Evolutionary conservation across 2,329 filamentous ascomycete genomes (phyloP), one percentile per base, ranked within the genome.

Genomic region (Grosmannia serpens): DNA sequence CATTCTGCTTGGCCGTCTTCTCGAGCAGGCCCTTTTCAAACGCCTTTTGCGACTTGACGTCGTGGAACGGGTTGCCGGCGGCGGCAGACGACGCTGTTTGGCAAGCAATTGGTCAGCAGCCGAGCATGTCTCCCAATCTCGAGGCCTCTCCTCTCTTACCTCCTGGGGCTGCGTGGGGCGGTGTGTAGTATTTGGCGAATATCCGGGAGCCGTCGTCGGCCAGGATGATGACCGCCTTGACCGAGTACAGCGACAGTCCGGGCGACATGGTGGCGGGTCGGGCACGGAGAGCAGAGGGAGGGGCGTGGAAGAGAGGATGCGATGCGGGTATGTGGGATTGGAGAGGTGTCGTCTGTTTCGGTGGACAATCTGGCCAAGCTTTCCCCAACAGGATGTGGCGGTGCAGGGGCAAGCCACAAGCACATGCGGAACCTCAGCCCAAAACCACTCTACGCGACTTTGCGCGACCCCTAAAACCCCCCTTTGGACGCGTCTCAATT

Each of bases 1-100:
- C 90, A 17, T 84, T 91, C 76, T 95, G 90, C 79, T 97, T 99
- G 65, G 88, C 87, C 20, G 94, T 97, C 62, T 99, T 97, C 68
- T 96, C 87, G 61, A 96, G 77, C 46, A 99, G 82, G 7, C 91
- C 94, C 77, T 96, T 96, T 74, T 99, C 94, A 69, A 99, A 99
- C 2, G 88, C 82, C 73, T 95, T 96, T 75, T 99, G 94, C 66
- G 95, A 85, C 77, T 96, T 96, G 58, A 94, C 75, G 60, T 89
- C 90, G 60, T 89, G 79, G 74, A 96, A 97, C 26, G 91, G 89
- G 70, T 26, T 26, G 46, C 65, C 57, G 62, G 54, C 6, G 44
- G 61, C 2, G 20, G 58, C 17, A 9, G 61, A 4, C 27, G 26
- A 50, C 55, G 33, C 15, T 11, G 13, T 2, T 50, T 29, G 54